These are phyloP conservation scores for Terana coerulea DNA, from an alignment of 768 basidiomycete genomes.

Conservation along the genomic window DNA sequence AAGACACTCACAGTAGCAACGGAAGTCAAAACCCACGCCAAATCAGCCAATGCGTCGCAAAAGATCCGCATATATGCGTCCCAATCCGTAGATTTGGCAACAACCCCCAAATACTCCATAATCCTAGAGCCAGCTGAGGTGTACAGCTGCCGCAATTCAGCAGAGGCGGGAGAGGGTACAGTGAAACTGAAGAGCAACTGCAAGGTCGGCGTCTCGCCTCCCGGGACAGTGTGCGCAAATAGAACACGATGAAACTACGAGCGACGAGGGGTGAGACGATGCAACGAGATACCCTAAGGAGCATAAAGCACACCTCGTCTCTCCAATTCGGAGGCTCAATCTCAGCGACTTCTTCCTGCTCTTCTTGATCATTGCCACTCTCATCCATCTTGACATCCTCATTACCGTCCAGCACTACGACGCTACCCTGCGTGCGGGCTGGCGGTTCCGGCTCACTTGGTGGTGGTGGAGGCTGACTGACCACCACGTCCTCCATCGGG, in stretches of 20 bases:
- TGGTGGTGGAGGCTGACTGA: neutral
- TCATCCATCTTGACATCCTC: slow-evolving; percentile 25
- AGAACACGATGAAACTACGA: slow-evolving; percentile 56
- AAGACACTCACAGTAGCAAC: slow-evolving; percentile 15
- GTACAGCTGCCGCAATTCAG: slow-evolving; percentile 33
- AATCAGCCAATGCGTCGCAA: slow-evolving; percentile 13
- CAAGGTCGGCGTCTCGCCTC: slow-evolving; percentile 41
- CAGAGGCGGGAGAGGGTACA: slow-evolving; percentile 21
- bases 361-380: slow-evolving; percentile 28
- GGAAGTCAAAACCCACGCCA: slow-evolving; percentile 19
- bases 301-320: slow-evolving; percentile 42
- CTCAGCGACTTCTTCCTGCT: slow-evolving; percentile 7
- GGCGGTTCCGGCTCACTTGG: neutral
- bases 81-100: slow-evolving; percentile 3
- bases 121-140: slow-evolving; percentile 39
- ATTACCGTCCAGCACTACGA: neutral
- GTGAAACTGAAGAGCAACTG: slow-evolving; percentile 46
- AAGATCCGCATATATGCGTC: slow-evolving; percentile 15
- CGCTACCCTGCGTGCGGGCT: neutral
- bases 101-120: slow-evolving; percentile 41
- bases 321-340: slow-evolving; percentile 49
- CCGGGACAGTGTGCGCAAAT: slow-evolving; percentile 49
- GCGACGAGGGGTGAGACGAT: neutral
- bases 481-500: neutral
- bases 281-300: neutral